A percentile compares a stretch with the other conserved stretches of the same genome.
Conservation (phyloP, 352 stramenopile genomes). For the Phytophthora boehmeriae region DNA sequence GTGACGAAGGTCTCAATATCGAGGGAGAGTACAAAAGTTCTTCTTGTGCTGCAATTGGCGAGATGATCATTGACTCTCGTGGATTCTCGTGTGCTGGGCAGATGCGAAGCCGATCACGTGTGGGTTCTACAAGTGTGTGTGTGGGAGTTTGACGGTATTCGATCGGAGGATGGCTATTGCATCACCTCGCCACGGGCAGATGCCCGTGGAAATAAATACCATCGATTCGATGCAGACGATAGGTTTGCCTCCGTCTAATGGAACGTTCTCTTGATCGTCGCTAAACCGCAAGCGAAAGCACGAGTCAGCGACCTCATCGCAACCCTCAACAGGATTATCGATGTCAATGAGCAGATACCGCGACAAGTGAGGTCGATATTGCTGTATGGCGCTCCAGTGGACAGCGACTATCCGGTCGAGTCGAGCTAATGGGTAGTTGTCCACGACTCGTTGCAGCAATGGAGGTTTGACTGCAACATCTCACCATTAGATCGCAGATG, state of each 20-base stretch:
- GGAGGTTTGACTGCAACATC: no score
- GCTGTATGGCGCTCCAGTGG: slow-evolving; percentile 2
- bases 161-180: slow-evolving; percentile 1
- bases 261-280: no score
- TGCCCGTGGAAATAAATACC: slow-evolving; percentile 12
- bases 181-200: slow-evolving; percentile 30
- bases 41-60: slow-evolving; percentile 16
- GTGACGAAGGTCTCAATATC: slow-evolving; percentile 32
- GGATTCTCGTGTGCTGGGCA: slow-evolving; percentile 8
- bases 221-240: slow-evolving; percentile 21
- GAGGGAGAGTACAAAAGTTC: slow-evolving; percentile 33
- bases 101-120: slow-evolving; percentile 29
- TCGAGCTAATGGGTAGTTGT: background rate
- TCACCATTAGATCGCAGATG: no score
- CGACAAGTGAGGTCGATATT: background rate
- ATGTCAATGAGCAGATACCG: background rate
- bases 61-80: slow-evolving; percentile 26
- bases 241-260: slow-evolving; percentile 4
- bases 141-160: slow-evolving; percentile 40
- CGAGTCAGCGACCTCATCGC: background rate
- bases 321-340: slow-evolving; percentile 1
- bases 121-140: slow-evolving; percentile 41
- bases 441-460: slow-evolving; percentile 2
- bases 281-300: no score
- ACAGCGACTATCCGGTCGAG: background rate